A percentile compares a stretch with the other conserved stretches of the same genome.
These are phyloP conservation scores for Schizophyllum commune DNA, from an alignment of 1,284 basidiomycete species.

Conservation along the genomic window DNA sequence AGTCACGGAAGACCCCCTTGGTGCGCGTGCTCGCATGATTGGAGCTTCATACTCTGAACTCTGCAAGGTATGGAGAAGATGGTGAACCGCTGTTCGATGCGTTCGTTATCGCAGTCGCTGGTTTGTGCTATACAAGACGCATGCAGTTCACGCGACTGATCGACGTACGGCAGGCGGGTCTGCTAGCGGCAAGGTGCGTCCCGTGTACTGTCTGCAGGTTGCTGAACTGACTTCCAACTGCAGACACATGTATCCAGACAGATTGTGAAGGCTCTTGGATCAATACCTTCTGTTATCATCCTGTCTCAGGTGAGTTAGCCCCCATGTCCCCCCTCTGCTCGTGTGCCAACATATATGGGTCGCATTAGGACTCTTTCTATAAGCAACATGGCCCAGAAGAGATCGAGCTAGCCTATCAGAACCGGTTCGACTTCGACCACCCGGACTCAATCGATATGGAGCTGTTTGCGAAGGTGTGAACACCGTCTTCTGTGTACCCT, in stretches of 20 bases:
- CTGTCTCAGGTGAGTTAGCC: constrained; percentile 60
- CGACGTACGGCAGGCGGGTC: constrained; percentile 58
- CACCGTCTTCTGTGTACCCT: background rate
- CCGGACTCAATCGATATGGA: constrained; percentile 91
- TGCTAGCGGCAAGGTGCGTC: constrained; percentile 56
- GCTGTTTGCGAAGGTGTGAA: constrained; percentile 69
- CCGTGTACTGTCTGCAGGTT: too few species aligned
- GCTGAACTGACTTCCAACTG: constrained; percentile 7
- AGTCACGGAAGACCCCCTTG: constrained; percentile 24
- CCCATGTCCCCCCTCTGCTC: background rate
- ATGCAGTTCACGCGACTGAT: background rate
- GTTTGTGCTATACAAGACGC: constrained; percentile 36
- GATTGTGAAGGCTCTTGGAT: constrained; percentile 75
- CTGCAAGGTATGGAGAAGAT: constrained; percentile 64
- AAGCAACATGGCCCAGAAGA: constrained; percentile 75
- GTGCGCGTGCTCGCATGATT: constrained; percentile 5
- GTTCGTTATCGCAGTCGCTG: constrained; percentile 92
- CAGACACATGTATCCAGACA: constrained; percentile 90
- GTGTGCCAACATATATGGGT: constrained; percentile 23
- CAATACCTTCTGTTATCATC: constrained; percentile 84
- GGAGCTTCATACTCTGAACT: constrained; percentile 6
- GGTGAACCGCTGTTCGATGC: constrained; percentile 64
- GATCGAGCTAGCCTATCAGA: constrained; percentile 75
- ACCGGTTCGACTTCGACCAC: constrained; percentile 87
- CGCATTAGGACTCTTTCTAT: constrained; percentile 80